These are phyloP conservation scores for Phytopythium vexans DNA, from an alignment of 352 stramenopile genomes.

Conservation along the genomic window DNA sequence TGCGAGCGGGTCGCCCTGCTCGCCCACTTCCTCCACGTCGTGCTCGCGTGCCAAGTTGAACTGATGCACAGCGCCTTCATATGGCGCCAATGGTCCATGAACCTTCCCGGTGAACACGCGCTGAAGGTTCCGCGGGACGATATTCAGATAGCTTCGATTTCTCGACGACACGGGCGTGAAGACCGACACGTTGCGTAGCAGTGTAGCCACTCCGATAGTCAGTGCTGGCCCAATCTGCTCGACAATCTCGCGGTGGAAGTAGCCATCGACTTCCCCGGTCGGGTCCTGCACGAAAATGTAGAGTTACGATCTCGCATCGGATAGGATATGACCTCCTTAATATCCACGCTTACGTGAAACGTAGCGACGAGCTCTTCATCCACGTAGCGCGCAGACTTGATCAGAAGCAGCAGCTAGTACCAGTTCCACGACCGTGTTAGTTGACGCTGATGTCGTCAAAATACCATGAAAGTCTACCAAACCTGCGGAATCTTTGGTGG, in stretches of 20 bases:
- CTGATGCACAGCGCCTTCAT: slow-evolving; percentile 29
- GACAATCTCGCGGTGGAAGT: slow-evolving; percentile 79
- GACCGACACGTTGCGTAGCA: slow-evolving; percentile 70
- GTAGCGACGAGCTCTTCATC: slow-evolving; percentile 80
- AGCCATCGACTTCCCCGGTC: slow-evolving; percentile 71
- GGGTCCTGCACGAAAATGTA: slow-evolving; percentile 44
- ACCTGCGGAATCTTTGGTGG: slow-evolving; percentile 51
- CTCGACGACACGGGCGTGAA: slow-evolving; percentile 50
- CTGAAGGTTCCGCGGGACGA: slow-evolving; percentile 61
- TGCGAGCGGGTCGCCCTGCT: slow-evolving; percentile 9
- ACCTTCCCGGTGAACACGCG: slow-evolving; percentile 44
- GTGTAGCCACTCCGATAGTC: slow-evolving; percentile 35
- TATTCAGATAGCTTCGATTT: slow-evolving; percentile 67
- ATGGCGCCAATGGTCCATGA: slow-evolving; percentile 10
- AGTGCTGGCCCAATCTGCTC: slow-evolving; percentile 64
- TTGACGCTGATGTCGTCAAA: neutral
- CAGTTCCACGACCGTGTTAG: slow-evolving; percentile 1
- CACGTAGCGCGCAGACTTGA: slow-evolving; percentile 81
- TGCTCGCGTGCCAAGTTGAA: slow-evolving; percentile 47
- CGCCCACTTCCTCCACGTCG: slow-evolving; percentile 25
- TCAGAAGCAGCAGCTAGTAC: slow-evolving; percentile 55
- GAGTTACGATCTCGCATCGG: neutral
- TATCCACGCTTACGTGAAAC: slow-evolving; percentile 41
- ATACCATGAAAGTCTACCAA: slow-evolving; percentile 5
- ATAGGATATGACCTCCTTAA: too few species aligned